phyloP scores from a whole-genome alignment of 257 asterid species.

The Ehretia macrophylla region DNA sequence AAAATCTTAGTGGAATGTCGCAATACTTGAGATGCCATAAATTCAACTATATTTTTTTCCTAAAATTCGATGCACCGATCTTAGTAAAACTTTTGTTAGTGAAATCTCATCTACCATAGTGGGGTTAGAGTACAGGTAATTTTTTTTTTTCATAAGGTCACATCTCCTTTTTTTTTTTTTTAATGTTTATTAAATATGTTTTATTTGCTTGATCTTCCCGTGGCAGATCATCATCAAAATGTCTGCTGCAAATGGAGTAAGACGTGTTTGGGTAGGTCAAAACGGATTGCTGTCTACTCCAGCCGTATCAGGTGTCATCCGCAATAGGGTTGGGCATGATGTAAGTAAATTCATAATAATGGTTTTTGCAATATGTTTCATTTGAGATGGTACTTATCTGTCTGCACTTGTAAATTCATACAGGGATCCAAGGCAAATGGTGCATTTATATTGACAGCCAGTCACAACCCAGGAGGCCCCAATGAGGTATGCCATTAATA shows the following conservation, averaged over 20 bases:
- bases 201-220: constrained; percentile 10
- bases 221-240: constrained; percentile 84
- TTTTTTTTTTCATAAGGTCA: too few relatives aligned
- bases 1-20: too few relatives aligned
- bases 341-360: constrained; percentile 35
- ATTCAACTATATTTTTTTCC: too few relatives aligned
- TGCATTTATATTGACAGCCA: constrained; percentile 92
- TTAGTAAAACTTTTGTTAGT: too few relatives aligned
- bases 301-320: constrained; percentile 87
- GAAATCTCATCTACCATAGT: too few relatives aligned
- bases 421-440: constrained; percentile 96
- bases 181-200: constrained; percentile 6
- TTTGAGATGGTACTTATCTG: neutral
- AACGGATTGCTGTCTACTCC: constrained; percentile 90
- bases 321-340: constrained; percentile 81
- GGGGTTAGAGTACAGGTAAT: too few relatives aligned
- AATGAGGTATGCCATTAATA: constrained; percentile 49
- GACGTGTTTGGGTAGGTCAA: constrained; percentile 98
- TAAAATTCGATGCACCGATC: too few relatives aligned
- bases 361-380: constrained; percentile 1
- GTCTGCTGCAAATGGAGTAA: constrained; percentile 95
- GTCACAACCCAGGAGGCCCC: constrained; percentile 99
- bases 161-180: constrained; percentile 1
- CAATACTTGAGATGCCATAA: too few relatives aligned
- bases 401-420: constrained; percentile 8